Percentiles rank a stretch among this genome's conserved stretches.
Evolutionary conservation across 2,329 filamentous ascomycete species (phyloP).

Genomic region (Aspergillus pseudotamarii): DNA sequence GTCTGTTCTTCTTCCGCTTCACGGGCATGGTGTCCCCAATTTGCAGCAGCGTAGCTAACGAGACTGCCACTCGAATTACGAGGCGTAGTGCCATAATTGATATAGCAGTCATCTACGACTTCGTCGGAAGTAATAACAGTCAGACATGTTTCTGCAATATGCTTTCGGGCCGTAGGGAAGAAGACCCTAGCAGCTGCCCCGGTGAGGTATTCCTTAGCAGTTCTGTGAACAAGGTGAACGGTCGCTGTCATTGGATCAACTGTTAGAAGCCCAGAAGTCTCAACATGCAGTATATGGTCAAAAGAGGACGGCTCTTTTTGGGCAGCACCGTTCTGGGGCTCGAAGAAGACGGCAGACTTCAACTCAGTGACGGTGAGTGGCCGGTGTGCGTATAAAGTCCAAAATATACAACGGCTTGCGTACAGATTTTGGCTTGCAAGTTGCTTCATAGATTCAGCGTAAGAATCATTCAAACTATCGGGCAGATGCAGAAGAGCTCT

Average conservation of each 20-base stretch:
- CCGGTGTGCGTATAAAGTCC: slow-evolving; percentile 30
- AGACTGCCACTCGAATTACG: slow-evolving; percentile 18
- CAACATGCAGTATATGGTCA: slow-evolving; percentile 19
- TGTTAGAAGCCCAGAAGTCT: slow-evolving; percentile 28
- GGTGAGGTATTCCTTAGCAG: slow-evolving; percentile 33
- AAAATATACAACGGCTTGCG: slow-evolving; percentile 30
- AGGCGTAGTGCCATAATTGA: slow-evolving; percentile 14
- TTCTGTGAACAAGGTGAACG: slow-evolving; percentile 33
- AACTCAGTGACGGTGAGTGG: slow-evolving; percentile 31
- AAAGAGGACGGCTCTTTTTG: slow-evolving; percentile 15
- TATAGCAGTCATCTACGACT: slow-evolving; percentile 37
- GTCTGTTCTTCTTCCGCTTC: slow-evolving; percentile 34
- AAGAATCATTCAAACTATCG: slow-evolving; percentile 31
- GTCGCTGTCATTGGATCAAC: slow-evolving; percentile 29
- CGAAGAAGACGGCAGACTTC: slow-evolving; percentile 16
- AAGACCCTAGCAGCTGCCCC: slow-evolving; percentile 32
- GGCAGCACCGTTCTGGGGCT: background rate
- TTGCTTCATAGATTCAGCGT: slow-evolving; percentile 34
- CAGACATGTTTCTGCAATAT: slow-evolving; percentile 35
- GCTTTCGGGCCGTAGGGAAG: slow-evolving; percentile 31
- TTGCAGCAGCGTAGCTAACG: slow-evolving; percentile 29
- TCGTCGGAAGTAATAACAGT: slow-evolving; percentile 31
- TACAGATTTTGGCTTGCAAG: slow-evolving; percentile 25
- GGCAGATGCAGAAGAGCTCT: slow-evolving; percentile 29
- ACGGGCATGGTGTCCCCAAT: slow-evolving; percentile 35